Conservation (phyloP, 148 eudicot species). For the Dianthus caryophyllus region DNA sequence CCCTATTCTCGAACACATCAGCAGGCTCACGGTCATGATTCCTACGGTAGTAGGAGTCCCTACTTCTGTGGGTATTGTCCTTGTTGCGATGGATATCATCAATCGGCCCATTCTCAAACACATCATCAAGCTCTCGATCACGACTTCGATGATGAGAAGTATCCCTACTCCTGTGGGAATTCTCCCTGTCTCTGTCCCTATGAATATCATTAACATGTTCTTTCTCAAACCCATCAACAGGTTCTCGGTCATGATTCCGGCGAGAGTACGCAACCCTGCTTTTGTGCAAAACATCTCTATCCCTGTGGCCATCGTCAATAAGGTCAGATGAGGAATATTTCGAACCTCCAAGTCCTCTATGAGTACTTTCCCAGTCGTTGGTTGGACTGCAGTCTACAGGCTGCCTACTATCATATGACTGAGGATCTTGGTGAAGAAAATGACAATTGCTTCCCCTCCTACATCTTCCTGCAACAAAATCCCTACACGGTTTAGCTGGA, state of each 20-base stretch:
- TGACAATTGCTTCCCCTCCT: slow-evolving; percentile 56
- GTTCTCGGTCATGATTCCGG: slow-evolving; percentile 19
- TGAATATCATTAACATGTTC: slow-evolving; percentile 3
- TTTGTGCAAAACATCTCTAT: slow-evolving; percentile 32
- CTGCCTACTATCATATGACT: slow-evolving; percentile 32
- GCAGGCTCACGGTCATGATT: slow-evolving; percentile 25
- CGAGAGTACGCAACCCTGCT: slow-evolving; percentile 23
- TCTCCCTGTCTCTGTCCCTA: slow-evolving; percentile 21
- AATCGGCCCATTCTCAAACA: slow-evolving; percentile 1
- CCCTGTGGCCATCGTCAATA: slow-evolving; percentile 26
- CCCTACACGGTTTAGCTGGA: slow-evolving; percentile 47
- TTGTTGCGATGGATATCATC: slow-evolving; percentile 3
- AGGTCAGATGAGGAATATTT: slow-evolving; percentile 27
- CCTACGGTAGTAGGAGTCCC: slow-evolving; percentile 4
- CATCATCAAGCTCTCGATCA: slow-evolving; percentile 7
- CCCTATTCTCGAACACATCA: slow-evolving; percentile 29
- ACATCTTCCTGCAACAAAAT: slow-evolving; percentile 60
- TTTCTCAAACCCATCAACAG: slow-evolving; percentile 11
- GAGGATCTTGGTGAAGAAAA: slow-evolving; percentile 49
- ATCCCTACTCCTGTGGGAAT: slow-evolving; percentile 29
- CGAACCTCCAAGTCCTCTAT: slow-evolving; percentile 30
- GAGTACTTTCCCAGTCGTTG: slow-evolving; percentile 46
- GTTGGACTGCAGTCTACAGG: slow-evolving; percentile 32
- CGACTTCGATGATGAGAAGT: slow-evolving; percentile 17
- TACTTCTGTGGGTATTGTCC: slow-evolving; percentile 9